These are phyloP conservation scores for Coemansia sp. DNA, from an alignment of 192 early-diverging fungal genomes.

Conservation along the genomic window DNA sequence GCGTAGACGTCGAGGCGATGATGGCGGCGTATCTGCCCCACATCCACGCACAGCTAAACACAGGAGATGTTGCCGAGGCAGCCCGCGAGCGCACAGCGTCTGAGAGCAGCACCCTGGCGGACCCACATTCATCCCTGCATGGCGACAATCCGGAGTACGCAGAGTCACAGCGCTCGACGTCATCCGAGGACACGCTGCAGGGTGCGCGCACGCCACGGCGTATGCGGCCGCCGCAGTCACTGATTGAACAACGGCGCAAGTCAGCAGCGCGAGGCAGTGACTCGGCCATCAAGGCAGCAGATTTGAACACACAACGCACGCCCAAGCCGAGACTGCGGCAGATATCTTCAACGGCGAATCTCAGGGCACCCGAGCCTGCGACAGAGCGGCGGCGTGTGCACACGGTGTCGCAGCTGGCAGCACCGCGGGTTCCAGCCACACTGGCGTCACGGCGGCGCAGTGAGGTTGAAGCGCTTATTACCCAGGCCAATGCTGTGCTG, in stretches of 20 bases:
- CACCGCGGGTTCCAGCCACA: conserved; percentile 5
- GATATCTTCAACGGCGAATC: not conserved
- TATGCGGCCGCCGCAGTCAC: conserved; percentile 8
- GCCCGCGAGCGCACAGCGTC: conserved; percentile 23
- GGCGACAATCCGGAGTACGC: conserved; percentile 5
- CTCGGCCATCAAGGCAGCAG: not conserved
- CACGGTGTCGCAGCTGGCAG: conserved; percentile 17
- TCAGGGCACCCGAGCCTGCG: not conserved
- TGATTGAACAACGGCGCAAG: conserved; percentile 11
- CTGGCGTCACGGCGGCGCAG: conserved; percentile 27
- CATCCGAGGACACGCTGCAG: conserved; percentile 20
- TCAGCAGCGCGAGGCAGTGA: conserved; percentile 21
- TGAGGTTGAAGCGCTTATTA: conserved; percentile 45
- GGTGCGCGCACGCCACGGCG: not conserved
- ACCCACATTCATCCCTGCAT: not conserved
- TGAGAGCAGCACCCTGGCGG: conserved; percentile 29
- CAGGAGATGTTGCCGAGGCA: not conserved
- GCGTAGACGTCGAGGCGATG: conserved; percentile 40
- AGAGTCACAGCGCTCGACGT: conserved; percentile 10
- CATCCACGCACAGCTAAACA: conserved; percentile 12
- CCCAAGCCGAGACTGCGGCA: conserved; percentile 8
- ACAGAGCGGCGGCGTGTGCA: conserved; percentile 3
- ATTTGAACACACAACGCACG: not conserved
- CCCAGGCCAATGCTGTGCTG: conserved; percentile 50
- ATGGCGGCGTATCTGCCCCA: conserved; percentile 30